phyloP scores from a whole-genome alignment of 768 basidiomycete genomes.

The Cystofilobasidium ferigula region DNA sequence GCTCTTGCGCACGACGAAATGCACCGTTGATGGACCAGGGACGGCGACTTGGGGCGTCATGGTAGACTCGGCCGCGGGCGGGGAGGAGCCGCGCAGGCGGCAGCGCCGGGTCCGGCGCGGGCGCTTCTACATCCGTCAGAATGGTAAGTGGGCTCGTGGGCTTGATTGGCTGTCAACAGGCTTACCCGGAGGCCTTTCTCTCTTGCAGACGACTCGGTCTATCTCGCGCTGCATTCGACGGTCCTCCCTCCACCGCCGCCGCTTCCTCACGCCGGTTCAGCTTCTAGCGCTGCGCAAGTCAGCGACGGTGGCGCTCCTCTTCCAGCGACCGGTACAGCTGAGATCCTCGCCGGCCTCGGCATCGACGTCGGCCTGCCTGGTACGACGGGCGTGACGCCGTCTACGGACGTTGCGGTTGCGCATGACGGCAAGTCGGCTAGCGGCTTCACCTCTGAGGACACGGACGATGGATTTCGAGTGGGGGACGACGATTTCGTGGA shows the following conservation, averaged over 20 bases:
- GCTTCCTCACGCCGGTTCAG: neutral
- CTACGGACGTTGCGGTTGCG: neutral
- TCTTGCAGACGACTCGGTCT: conserved; percentile 5
- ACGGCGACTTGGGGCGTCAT: neutral
- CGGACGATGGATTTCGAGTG: neutral
- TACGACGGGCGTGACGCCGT: neutral
- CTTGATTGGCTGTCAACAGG: neutral
- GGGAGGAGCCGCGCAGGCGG: neutral
- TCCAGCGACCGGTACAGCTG: neutral
- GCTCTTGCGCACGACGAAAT: neutral
- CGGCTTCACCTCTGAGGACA: neutral
- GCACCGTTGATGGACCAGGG: neutral
- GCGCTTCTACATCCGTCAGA: neutral
- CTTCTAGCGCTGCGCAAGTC: neutral
- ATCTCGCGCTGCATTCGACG: conserved; percentile 6
- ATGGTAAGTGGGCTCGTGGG: neutral
- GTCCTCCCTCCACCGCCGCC: neutral
- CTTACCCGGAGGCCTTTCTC: neutral
- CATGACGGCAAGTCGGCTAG: neutral
- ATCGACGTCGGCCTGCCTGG: neutral
- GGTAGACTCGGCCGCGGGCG: neutral
- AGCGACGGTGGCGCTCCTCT: neutral
- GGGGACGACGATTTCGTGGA: conserved; percentile 4
- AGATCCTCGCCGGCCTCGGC: conserved; percentile 3
- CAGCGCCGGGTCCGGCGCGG: neutral